Evolutionary conservation across 2,329 filamentous ascomycete species (phyloP), one percentile per base, ranked within the genome.

Genomic region (Ophiostoma ips): DNA sequence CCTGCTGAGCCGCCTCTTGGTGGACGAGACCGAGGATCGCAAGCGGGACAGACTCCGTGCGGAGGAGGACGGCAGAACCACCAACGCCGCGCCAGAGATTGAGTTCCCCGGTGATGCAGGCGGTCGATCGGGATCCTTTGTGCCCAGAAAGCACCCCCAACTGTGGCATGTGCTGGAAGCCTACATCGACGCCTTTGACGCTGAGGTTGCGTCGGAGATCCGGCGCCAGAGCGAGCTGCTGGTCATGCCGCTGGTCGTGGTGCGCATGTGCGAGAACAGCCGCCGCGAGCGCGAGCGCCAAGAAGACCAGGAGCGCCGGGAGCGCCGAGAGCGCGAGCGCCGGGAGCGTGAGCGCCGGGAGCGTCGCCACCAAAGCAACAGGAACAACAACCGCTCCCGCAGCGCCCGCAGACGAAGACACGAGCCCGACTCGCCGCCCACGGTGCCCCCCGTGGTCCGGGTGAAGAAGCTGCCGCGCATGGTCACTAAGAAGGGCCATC

Each of bases 91-190:
- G 40, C 16, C 40, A 9, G 24, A 16, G 24, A 21, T 8, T 5
- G 3, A 5, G 7, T n/a, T 16, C n/a, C 13, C 13, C 35, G 35
- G 16, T 5, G 35, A 16, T 36, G 5, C 16, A 5, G 35, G 35
- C 11, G 15, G 15, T 24, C 13, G 40, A 21, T 31, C 15, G 16
- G 24, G 21, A 5, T 30, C 21, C 8, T 43, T 43, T 24, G 30
- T 16, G 24, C 40, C 40, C 24, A 43, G 30, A 21, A 11, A 21
- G 3, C 30, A 30, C 15, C 40, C 40, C 7, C 40, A 43, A 21
- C 40, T 75, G 7, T 55, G 62, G 49, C 60, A 61, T 21, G 51
- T 71, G 28, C 58, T 75, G 1, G 66, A 71, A 19, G 63, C 64
- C 7, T 76, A 71, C 70, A 67, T 72, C 43, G 51, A 58, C 5